These are phyloP conservation scores for Penicillium canescens DNA, from an alignment of 495 filamentous ascomycete species.

Conservation along the genomic window DNA sequence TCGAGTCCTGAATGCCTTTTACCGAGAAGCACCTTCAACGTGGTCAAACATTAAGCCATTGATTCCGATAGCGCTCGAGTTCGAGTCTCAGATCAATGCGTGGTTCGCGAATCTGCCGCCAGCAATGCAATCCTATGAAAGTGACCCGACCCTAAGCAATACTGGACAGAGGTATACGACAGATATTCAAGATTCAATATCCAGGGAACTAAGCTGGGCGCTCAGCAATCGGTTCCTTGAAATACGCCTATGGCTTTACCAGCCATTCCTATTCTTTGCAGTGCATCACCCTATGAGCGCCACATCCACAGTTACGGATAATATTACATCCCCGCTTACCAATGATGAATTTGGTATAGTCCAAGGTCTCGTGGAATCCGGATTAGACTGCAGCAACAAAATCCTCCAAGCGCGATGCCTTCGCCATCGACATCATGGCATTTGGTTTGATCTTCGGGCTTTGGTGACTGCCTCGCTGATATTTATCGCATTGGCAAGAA, in stretches of 20 bases:
- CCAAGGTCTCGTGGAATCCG: slow-evolving; percentile 3
- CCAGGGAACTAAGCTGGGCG: slow-evolving; percentile 9
- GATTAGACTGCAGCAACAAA: slow-evolving; percentile 3
- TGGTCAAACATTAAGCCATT: slow-evolving; percentile 12
- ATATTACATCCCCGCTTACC: background rate
- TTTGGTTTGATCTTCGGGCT: slow-evolving; percentile 11
- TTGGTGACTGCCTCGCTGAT: slow-evolving; percentile 9
- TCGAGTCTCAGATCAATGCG: slow-evolving; percentile 6
- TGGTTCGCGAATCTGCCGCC: slow-evolving; percentile 12
- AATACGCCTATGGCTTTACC: slow-evolving; percentile 10
- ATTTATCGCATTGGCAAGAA: slow-evolving; percentile 3
- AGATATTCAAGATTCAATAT: slow-evolving; percentile 1
- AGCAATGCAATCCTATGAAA: slow-evolving; percentile 5
- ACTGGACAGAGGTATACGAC: background rate
- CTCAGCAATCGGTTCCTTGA: slow-evolving; percentile 8
- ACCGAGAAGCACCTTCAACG: background rate
- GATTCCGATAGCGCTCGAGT: slow-evolving; percentile 6
- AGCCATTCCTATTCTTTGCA: slow-evolving; percentile 5
- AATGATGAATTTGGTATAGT: background rate
- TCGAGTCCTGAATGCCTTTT: slow-evolving; percentile 13
- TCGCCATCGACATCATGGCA: slow-evolving; percentile 13
- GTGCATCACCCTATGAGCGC: background rate
- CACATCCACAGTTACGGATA: background rate
- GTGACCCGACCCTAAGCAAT: background rate
- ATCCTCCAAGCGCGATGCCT: slow-evolving; percentile 10